Conservation (phyloP, 179 eudicot species). For the Pouteria campechiana region DNA sequence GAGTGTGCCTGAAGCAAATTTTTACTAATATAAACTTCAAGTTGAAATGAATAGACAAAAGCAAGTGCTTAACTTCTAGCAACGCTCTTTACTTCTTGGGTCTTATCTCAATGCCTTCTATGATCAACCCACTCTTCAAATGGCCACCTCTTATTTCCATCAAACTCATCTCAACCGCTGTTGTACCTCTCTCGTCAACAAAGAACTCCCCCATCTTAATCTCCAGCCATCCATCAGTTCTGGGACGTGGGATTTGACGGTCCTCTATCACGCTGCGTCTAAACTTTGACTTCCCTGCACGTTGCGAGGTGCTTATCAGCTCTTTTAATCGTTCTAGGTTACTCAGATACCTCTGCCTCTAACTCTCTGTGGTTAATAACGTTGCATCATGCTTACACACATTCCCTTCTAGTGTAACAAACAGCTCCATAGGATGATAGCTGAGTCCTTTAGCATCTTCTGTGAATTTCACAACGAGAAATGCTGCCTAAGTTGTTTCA, state of each 20-base stretch:
- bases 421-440: conserved; percentile 32
- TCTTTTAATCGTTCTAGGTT: conserved; percentile 15
- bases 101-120: conserved; percentile 63
- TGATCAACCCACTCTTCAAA: conserved; percentile 61
- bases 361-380: too few species aligned
- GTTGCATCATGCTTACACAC: conserved; percentile 10
- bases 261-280: conserved; percentile 18
- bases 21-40: too few species aligned
- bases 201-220: conserved; percentile 46
- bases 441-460: conserved; percentile 47
- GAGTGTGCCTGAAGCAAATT: too few species aligned
- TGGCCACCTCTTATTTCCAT: conserved; percentile 53
- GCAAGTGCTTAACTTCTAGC: too few species aligned
- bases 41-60: too few species aligned
- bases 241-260: conserved; percentile 6
- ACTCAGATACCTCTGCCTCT: conserved; percentile 14
- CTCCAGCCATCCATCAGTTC: conserved; percentile 57
- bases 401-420: conserved; percentile 4
- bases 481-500: conserved; percentile 42
- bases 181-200: conserved; percentile 10
- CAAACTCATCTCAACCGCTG: conserved; percentile 45
- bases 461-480: conserved; percentile 32
- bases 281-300: conserved; percentile 9
- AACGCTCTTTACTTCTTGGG: too few species aligned
- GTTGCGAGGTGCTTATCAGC: conserved; percentile 11